A percentile compares a stretch with the other conserved stretches of the same genome.
Evolutionary conservation across 192 early-diverging fungal species (phyloP).

Genomic region (Dimargaris cristalligena): DNA sequence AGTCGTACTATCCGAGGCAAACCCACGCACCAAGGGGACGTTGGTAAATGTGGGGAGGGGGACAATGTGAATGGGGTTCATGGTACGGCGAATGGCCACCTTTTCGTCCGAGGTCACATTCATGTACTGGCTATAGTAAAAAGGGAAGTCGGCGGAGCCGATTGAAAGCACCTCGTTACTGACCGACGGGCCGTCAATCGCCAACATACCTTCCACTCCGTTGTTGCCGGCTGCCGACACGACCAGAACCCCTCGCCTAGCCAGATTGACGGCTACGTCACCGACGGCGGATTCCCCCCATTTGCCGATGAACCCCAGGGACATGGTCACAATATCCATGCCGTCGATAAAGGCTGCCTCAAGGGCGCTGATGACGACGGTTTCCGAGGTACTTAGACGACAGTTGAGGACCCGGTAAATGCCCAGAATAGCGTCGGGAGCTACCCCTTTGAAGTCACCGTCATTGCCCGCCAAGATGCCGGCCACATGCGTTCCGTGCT

Average conservation of each 20-base stretch:
- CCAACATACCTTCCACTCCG: slow-evolving; percentile 39
- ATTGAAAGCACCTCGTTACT: slow-evolving; percentile 35
- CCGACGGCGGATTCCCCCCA: not conserved
- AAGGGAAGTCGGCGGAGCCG: slow-evolving; percentile 27
- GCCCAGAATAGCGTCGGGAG: slow-evolving; percentile 8
- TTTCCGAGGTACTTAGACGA: not conserved
- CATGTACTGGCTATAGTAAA: slow-evolving; percentile 14
- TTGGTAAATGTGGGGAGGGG: too few relatives aligned
- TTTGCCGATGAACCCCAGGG: not conserved
- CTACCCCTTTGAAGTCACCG: slow-evolving; percentile 5
- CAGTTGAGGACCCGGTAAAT: slow-evolving; percentile 11
- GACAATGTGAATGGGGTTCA: too few relatives aligned
- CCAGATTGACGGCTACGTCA: slow-evolving; percentile 13
- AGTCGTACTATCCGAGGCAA: too few relatives aligned
- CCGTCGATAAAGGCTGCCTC: not conserved
- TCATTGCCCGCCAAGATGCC: slow-evolving; percentile 26
- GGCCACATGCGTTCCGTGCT: slow-evolving; percentile 34
- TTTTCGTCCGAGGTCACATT: slow-evolving; percentile 24
- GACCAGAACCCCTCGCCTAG: slow-evolving; percentile 34
- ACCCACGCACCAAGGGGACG: too few relatives aligned
- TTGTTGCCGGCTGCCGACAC: slow-evolving; percentile 60
- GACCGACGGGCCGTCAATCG: slow-evolving; percentile 30
- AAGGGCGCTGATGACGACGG: not conserved
- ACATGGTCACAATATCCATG: not conserved
- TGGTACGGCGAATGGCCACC: too few relatives aligned